phyloP scores from a whole-genome alignment of 331 rosid genomes.

The Phaseolus coccineus region DNA sequence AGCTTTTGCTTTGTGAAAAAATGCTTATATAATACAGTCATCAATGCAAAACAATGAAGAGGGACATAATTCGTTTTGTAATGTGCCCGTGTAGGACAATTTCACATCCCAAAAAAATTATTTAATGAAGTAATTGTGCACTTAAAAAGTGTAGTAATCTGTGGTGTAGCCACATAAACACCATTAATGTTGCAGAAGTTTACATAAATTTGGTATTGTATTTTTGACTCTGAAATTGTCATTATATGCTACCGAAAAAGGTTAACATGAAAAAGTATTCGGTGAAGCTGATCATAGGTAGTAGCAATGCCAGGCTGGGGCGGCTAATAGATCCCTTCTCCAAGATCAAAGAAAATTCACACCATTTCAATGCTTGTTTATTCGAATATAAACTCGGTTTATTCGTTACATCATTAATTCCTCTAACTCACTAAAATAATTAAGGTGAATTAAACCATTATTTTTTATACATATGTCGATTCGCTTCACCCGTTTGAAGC shows the following conservation, averaged over 20 bases:
- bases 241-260: background rate
- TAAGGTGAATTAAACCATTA: too few species aligned
- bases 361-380: too few species aligned
- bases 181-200: constrained; percentile 3
- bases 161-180: background rate
- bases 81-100: constrained; percentile 1
- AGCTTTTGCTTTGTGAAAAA: constrained; percentile 26
- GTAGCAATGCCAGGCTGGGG: too few species aligned
- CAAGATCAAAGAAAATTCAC: background rate
- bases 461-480: too few species aligned
- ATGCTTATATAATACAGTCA: background rate
- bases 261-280: background rate
- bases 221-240: background rate
- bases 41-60: background rate
- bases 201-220: background rate
- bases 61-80: background rate
- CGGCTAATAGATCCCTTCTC: background rate
- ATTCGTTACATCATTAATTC: too few species aligned
- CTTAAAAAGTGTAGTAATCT: background rate
- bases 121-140: constrained; percentile 5
- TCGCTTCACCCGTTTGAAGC: too few species aligned
- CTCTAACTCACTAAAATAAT: too few species aligned
- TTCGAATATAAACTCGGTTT: too few species aligned
- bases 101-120: background rate
- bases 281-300: too few species aligned